Evolutionary conservation across 352 stramenopile genomes (phyloP).

Genomic region (Salisapilia sapeloensis): DNA sequence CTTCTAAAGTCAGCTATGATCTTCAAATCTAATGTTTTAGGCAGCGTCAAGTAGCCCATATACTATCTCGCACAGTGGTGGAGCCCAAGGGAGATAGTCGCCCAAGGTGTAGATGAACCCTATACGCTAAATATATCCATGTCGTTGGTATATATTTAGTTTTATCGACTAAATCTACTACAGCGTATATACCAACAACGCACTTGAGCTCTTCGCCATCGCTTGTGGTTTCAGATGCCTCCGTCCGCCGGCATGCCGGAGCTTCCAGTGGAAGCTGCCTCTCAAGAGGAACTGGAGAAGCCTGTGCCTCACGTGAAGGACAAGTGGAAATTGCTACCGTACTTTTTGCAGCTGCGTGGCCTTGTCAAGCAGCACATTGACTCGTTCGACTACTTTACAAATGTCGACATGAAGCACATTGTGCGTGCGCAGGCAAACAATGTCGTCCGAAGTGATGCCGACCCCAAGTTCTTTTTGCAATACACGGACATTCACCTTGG

Average conservation of each 20-base stretch:
- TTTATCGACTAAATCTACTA: no score
- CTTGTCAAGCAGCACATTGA: constrained; percentile 98
- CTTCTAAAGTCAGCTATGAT: no score
- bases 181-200: no score
- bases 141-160: no score
- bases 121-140: no score
- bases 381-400: constrained; percentile 99
- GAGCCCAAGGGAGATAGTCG: no score
- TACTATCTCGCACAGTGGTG: no score
- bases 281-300: constrained; percentile 32
- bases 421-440: constrained; percentile 88
- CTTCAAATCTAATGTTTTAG: no score
- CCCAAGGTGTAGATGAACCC: no score
- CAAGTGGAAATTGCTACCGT: constrained; percentile 98
- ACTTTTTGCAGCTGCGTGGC: constrained; percentile 90
- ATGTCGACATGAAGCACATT: constrained; percentile 98
- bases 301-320: constrained; percentile 74
- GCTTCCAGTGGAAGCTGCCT: constrained; percentile 3
- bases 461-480: constrained; percentile 97
- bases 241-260: constrained; percentile 8
- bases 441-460: constrained; percentile 82
- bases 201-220: no score
- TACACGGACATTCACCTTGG: constrained; percentile 98
- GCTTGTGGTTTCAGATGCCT: no score
- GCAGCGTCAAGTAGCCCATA: no score